Evolutionary conservation across 768 basidiomycete genomes (phyloP).

Genomic region (Infundibulicybe gibba): DNA sequence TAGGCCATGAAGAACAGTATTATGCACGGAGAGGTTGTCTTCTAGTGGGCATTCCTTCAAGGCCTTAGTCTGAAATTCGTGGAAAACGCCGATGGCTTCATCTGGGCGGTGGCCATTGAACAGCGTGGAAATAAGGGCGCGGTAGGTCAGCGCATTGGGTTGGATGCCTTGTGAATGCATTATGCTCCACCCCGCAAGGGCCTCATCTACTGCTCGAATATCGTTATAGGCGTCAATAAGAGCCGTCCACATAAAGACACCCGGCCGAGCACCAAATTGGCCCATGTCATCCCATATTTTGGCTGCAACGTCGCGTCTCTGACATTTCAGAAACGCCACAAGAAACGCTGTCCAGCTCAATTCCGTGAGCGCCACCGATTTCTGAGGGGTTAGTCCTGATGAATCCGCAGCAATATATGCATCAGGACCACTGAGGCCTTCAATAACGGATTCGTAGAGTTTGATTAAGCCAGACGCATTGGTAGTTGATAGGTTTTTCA

Average conservation of each 20-base stretch:
- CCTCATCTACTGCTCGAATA: slow-evolving; percentile 45
- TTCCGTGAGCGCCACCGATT: slow-evolving; percentile 50
- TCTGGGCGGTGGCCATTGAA: slow-evolving; percentile 47
- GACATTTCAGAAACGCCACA: slow-evolving; percentile 55
- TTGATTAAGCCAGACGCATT: slow-evolving; percentile 31
- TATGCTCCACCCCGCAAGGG: slow-evolving; percentile 57
- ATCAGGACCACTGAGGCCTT: slow-evolving; percentile 46
- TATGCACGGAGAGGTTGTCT: slow-evolving; percentile 51
- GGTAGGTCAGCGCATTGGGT: slow-evolving; percentile 64
- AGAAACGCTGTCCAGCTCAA: slow-evolving; percentile 65
- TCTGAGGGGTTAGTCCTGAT: slow-evolving; percentile 29
- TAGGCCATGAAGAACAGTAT: slow-evolving; percentile 71
- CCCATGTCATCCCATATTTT: slow-evolving; percentile 68
- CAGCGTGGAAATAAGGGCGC: slow-evolving; percentile 63
- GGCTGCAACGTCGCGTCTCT: slow-evolving; percentile 53
- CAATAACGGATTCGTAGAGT: slow-evolving; percentile 48
- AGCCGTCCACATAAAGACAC: slow-evolving; percentile 64
- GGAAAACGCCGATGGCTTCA: slow-evolving; percentile 50
- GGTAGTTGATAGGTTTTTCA: slow-evolving; percentile 39
- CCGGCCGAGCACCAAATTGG: slow-evolving; percentile 43
- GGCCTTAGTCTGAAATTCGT: slow-evolving; percentile 40
- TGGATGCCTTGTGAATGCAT: slow-evolving; percentile 55
- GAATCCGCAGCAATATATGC: slow-evolving; percentile 51
- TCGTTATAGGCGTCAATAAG: slow-evolving; percentile 62
- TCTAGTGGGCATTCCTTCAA: slow-evolving; percentile 14